Evolutionary conservation across 2,329 filamentous ascomycete species (phyloP), one percentile per base, ranked within the genome.

Genomic region (Cladosporium sp.): DNA sequence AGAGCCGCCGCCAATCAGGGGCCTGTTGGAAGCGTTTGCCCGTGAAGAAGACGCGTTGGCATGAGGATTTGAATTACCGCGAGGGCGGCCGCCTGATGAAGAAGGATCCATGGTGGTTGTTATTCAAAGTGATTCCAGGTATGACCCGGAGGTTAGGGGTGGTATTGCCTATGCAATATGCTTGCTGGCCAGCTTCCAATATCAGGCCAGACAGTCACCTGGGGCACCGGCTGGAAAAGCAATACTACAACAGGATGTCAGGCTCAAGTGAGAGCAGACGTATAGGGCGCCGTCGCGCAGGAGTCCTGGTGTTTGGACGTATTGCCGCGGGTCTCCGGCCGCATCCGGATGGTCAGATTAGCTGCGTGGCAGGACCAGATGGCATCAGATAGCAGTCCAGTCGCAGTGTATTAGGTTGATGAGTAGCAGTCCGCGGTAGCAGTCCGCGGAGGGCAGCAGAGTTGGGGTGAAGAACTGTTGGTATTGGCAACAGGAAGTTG

Each of bases 1-100:
- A 13, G 62, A 62, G n/a, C 32, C 32, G 4, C 32, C 32, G n/a
- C 16, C 13, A 22, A 48, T 18, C 3, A 48, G 19, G 30, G 45
- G 45, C 38, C 45, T 39, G 4, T 19, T 36, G 13, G 45, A 40
- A 19, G 36, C 13, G n/a, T 40, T 40, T 16, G 25, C 25, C 11
- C 45, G 45, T 27, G 43, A 33, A 12, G 43, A 9, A 13, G 12
- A 38, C 11, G 22, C 9, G 22, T 5, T 15, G 9, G 29, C 38
- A 9, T 40, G 45, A 9, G 45, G 36, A 40, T 40, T 40, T 22
- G 45, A 48, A 27, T 40, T 40, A 7, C 45, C 45, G n/a, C 45
- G 45, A 12, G 36, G 13, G 4, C 45, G 45, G 7, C 43, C 22
- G 20, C 33, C 33, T 3, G 43, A 7, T n/a, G 9, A 38, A 11